A percentile compares a stretch with the other conserved stretches of the same genome.
These are phyloP conservation scores for Eucalyptus fibrosa DNA, from an alignment of 345 rosid species.

Conservation along the genomic window DNA sequence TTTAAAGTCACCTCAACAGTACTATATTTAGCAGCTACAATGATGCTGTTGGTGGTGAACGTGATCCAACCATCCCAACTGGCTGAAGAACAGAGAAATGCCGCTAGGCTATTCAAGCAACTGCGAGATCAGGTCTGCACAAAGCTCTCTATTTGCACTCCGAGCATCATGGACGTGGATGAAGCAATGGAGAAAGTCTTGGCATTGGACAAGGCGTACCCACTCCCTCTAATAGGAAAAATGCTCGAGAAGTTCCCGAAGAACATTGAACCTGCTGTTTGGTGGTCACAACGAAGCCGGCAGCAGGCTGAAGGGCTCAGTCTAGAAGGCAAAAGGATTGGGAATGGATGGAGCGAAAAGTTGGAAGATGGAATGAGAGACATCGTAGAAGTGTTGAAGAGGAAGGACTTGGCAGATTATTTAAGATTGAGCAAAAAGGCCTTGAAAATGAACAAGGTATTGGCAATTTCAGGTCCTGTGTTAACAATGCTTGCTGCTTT, in stretches of 20 bases:
- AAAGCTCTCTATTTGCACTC: conserved; percentile 5
- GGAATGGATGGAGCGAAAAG: conserved; percentile 26
- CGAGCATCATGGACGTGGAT: conserved; percentile 11
- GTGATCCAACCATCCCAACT: conserved; percentile 51
- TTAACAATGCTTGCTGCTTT: conserved; percentile 25
- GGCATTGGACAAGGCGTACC: conserved; percentile 44
- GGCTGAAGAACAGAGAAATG: conserved; percentile 50
- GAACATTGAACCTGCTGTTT: conserved; percentile 26
- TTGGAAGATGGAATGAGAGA: conserved; percentile 30
- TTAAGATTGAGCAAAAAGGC: conserved; percentile 17
- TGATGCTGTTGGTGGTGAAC: conserved; percentile 27
- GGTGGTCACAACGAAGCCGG: conserved; percentile 24
- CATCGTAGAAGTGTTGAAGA: conserved; percentile 11
- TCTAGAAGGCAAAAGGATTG: background rate
- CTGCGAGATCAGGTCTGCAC: conserved; percentile 19
- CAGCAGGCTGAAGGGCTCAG: background rate
- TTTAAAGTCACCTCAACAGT: conserved; percentile 24
- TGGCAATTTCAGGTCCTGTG: conserved; percentile 35
- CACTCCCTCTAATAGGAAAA: conserved; percentile 35
- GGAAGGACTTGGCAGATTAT: conserved; percentile 33
- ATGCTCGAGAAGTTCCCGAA: conserved; percentile 45
- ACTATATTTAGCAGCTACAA: conserved; percentile 23
- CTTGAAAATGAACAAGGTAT: conserved; percentile 15
- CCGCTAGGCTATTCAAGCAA: conserved; percentile 34
- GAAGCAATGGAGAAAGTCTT: conserved; percentile 28